A percentile compares a stretch with the other conserved stretches of the same genome.
phyloP scores from a whole-genome alignment of 192 early-diverging fungal genomes.

The Oehlia diaphana region DNA sequence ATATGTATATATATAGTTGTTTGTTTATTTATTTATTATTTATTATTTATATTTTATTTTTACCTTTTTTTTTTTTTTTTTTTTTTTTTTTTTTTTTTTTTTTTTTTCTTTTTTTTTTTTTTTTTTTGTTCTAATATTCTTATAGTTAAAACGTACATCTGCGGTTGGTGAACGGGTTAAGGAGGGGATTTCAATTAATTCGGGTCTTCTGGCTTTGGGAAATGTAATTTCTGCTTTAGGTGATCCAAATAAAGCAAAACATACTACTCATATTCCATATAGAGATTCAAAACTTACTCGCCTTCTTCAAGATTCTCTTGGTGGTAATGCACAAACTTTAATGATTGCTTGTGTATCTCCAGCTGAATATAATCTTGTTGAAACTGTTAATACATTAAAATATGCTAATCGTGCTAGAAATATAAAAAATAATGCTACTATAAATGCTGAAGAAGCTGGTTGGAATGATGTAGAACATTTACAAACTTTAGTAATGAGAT shows the following conservation, averaged over 20 bases:
- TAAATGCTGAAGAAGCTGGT: slow-evolving; percentile 71
- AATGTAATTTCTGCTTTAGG: slow-evolving; percentile 97
- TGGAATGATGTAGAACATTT: slow-evolving; percentile 67
- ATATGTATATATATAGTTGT: neutral
- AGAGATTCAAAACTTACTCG: slow-evolving; percentile 96
- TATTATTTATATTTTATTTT: neutral
- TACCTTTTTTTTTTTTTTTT: too few species aligned
- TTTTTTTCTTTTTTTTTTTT: neutral
- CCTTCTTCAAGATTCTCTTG: slow-evolving; percentile 92
- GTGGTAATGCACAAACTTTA: slow-evolving; percentile 90
- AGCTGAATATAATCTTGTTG: slow-evolving; percentile 79
- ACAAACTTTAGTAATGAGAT: slow-evolving; percentile 60
- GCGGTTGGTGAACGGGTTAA: slow-evolving; percentile 89
- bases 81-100: too few species aligned
- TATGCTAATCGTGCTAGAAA: slow-evolving; percentile 96
- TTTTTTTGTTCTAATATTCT: neutral
- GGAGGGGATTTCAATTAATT: slow-evolving; percentile 97
- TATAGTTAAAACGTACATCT: slow-evolving; percentile 82
- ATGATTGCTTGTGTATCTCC: slow-evolving; percentile 96
- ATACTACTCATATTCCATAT: slow-evolving; percentile 84
- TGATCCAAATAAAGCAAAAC: slow-evolving; percentile 61
- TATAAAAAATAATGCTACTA: slow-evolving; percentile 87
- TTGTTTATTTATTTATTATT: neutral
- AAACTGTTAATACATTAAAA: slow-evolving; percentile 94
- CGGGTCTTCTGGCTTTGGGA: slow-evolving; percentile 91